Evolutionary conservation across 176 grass and related monocot genomes (phyloP), one percentile per base, ranked within the genome.

Genomic region (Oryza glumipatula): DNA sequence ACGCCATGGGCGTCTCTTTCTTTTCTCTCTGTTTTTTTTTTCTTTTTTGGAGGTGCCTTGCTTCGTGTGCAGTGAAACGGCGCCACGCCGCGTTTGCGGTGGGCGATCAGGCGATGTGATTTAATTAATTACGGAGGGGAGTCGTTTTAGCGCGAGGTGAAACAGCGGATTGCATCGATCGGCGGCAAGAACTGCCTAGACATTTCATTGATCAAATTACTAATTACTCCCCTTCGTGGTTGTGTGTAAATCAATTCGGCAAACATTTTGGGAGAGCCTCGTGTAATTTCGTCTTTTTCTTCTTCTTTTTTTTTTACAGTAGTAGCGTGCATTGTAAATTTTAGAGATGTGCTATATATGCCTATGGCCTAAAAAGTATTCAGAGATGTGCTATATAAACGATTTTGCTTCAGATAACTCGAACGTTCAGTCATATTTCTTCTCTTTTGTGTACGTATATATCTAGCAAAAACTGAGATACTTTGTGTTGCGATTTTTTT

Each of bases 131-230:
- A 46, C 33, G 77, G 84, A 68, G 74, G 77, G 12, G 44, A 66
- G 78, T 89, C 72, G 12, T 15, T 65, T 67, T 81, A 68, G 46
- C 33, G 63, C 54, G 47, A 35, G 58, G 81, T 74, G 81, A 45
- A 58, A 58, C 36, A 84, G 81, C 32, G 32, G 11, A 21, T 68
- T 44, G 19, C 56, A 60, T n/a, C 19, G 4, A 28, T 21, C 10
- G 2, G 38, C 9, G 36, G 1, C 35, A 21, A 69, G 65, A 68
- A 69, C 11, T 23, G 13, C 7, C 23, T 60, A 78, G 16, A n/a
- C 51, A 35, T 73, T 54, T 35, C 0, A 45, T 28, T 22, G 4
- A 16, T 58, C 45, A 36, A 36, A 11, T 63, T 64, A 76, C 6
- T 74, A 16, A 74, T 32, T 7, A 32, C 26, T 26, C 26, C 26